Conservation (phyloP, 257 asterid genomes). For the Pogostemon cablin region DNA sequence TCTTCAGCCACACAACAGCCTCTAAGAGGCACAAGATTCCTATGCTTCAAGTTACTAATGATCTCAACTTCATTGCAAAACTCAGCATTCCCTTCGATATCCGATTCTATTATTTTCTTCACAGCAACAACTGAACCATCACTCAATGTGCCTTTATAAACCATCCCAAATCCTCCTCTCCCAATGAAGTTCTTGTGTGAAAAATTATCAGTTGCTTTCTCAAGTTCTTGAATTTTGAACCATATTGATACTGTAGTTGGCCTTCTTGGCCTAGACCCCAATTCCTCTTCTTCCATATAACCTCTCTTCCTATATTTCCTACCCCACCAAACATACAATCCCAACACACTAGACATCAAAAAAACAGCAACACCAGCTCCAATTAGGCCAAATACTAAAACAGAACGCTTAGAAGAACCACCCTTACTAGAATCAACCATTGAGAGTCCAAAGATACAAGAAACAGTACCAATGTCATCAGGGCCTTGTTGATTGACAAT, state of each 20-base stretch:
- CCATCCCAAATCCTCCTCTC: conserved; percentile 89
- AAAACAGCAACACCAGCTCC: conserved; percentile 62
- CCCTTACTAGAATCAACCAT: conserved; percentile 31
- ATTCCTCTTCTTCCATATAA: conserved; percentile 46
- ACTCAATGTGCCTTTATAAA: conserved; percentile 61
- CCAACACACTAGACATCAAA: conserved; percentile 47
- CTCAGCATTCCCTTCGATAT: conserved; percentile 70
- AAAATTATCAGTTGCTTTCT: conserved; percentile 68
- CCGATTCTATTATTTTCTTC: conserved; percentile 72
- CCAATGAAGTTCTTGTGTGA: conserved; percentile 72
- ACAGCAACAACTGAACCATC: conserved; percentile 86
- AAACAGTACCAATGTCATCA: conserved; percentile 56
- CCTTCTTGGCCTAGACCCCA: conserved; percentile 56
- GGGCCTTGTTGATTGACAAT: conserved; percentile 75
- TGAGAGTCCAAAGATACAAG: conserved; percentile 69
- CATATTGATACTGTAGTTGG: conserved; percentile 70
- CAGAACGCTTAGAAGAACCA: conserved; percentile 36
- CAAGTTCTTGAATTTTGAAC: conserved; percentile 73
- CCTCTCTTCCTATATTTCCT: conserved; percentile 41
- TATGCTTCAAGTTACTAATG: conserved; percentile 83
- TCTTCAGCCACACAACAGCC: conserved; percentile 79
- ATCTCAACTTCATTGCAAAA: conserved; percentile 95
- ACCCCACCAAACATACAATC: conserved; percentile 65
- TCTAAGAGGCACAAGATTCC: conserved; percentile 83
- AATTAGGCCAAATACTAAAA: conserved; percentile 54